A percentile compares a stretch with the other conserved stretches of the same genome.
phyloP scores from a whole-genome alignment of 768 basidiomycete species.

The Rhodotorula taiwanensis region DNA sequence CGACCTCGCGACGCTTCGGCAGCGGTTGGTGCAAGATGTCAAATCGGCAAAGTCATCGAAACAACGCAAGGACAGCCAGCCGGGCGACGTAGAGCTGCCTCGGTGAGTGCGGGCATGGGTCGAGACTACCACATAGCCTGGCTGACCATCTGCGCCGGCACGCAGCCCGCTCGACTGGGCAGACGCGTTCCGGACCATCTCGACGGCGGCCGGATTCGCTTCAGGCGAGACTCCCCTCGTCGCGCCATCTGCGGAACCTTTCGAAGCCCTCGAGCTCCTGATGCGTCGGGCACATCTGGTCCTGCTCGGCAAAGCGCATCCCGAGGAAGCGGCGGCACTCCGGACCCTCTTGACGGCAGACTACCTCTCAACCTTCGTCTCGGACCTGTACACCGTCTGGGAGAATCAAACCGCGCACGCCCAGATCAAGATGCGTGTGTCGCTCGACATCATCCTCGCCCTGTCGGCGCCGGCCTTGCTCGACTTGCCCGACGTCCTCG shows the following conservation, averaged over 20 bases:
- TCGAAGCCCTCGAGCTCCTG: conserved; percentile 30
- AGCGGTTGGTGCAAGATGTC: background rate
- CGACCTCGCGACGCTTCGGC: background rate
- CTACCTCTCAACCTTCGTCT: conserved; percentile 2
- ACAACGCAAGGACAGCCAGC: background rate
- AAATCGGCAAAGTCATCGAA: background rate
- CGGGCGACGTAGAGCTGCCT: background rate
- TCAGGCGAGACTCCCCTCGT: background rate
- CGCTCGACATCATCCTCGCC: conserved; percentile 14
- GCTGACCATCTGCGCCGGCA: background rate
- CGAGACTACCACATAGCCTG: background rate
- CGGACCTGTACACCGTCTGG: conserved; percentile 17
- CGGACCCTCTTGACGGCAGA: background rate
- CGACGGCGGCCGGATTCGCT: background rate
- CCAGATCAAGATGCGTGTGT: conserved; percentile 12
- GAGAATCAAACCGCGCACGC: conserved; percentile 10
- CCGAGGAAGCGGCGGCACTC: conserved; percentile 5
- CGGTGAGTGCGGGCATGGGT: background rate
- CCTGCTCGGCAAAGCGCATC: background rate
- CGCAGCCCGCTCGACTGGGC: conserved; percentile 5
- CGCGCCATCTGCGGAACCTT: conserved; percentile 5
- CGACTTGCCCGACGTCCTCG: conserved; percentile 6
- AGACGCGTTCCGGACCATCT: conserved; percentile 1
- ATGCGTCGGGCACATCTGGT: conserved; percentile 6
- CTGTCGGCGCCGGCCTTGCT: conserved; percentile 7